Percentiles rank a stretch among this genome's conserved stretches.
Evolutionary conservation across 2,329 filamentous ascomycete genomes (phyloP).

Genomic region (Neofusicoccum kwambonambiense): DNA sequence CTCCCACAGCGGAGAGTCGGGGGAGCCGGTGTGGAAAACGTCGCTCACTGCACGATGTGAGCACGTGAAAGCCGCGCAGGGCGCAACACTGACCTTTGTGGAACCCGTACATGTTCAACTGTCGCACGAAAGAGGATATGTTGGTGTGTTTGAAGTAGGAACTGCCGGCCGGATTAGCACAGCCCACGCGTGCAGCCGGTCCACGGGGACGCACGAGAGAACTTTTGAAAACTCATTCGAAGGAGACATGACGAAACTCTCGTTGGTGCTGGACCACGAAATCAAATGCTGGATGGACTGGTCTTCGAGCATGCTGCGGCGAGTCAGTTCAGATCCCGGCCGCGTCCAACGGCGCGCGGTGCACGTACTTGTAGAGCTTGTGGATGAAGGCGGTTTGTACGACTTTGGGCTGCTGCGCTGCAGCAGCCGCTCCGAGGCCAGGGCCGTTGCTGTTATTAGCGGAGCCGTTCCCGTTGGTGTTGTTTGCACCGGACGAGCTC

Average conservation of each 20-base stretch:
- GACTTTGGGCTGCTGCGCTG: constrained; percentile 91
- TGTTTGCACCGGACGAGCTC: constrained; percentile 28
- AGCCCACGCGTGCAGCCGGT: constrained; percentile 17
- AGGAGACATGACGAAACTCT: constrained; percentile 98
- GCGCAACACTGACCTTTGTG: constrained; percentile 74
- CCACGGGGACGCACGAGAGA: constrained; percentile 69
- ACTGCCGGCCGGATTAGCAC: constrained; percentile 46
- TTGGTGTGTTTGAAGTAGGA: constrained; percentile 99
- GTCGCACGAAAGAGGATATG: constrained; percentile 95
- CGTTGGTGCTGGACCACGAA: constrained; percentile 88
- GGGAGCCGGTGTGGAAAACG: constrained; percentile 92
- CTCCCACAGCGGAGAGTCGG: constrained; percentile 94
- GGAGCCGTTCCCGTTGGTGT: constrained; percentile 32
- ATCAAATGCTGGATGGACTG: constrained; percentile 90
- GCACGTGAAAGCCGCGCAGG: neutral
- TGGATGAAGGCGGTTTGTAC: constrained; percentile 99
- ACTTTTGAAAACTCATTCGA: constrained; percentile 98
- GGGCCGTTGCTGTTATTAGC: constrained; percentile 44
- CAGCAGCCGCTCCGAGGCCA: constrained; percentile 61
- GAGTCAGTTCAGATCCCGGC: constrained; percentile 29
- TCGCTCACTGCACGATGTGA: constrained; percentile 71
- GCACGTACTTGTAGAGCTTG: constrained; percentile 90
- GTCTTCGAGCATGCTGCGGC: constrained; percentile 88
- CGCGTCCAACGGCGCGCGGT: neutral
- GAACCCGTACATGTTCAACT: constrained; percentile 99